Evolutionary conservation across 2,329 filamentous ascomycete genomes (phyloP), one percentile per base, ranked within the genome.

Genomic region (Trichophyton simii): DNA sequence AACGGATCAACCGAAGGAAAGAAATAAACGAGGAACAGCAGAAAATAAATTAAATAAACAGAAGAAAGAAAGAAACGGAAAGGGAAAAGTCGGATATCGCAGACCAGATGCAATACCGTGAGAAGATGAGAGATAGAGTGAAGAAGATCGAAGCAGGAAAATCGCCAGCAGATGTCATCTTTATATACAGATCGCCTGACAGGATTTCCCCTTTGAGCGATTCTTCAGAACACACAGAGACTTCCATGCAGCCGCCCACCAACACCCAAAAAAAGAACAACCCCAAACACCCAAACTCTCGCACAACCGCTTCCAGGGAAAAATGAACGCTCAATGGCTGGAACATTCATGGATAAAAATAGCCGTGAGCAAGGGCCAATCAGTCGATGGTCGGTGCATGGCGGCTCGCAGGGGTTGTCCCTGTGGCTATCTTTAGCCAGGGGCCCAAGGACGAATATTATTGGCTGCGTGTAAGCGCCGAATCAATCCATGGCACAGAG

Each of bases 81-180:
- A 54, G 13, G 50, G 34, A 54, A 52, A 52, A 22, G 20, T 25
- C 50, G 50, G 28, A 54, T 54, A 54, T 31, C 13, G 50, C 50
- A 54, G 50, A 54, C 50, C 50, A 54, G 50, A 54, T 54, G 50
- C 50, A 34, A 54, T 31, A 54, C 50, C 50, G 50, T 31, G 11
- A n/a, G 34, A 31, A 13, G 50, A 31, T 54, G 22, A n/a, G n/a
- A 15, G 3, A 54, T 34, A 25, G 15, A 34, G 18, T 6, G 22
- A 54, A 15, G 13, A 13, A 54, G 6, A 31, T 13, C 1, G 28
- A 11, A 31, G n/a, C 50, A 28, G n/a, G 50, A 54, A 6, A 34
- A 31, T 34, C 13, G 50, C 50, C 18, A 54, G 25, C 50, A 25
- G 9, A 22, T 34, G 15, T 2, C 50, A 34, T 42, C 55, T 44